Base-by-base conservation (phyloP, 345 rosid species). In the Rhizophora mangle region DNA sequence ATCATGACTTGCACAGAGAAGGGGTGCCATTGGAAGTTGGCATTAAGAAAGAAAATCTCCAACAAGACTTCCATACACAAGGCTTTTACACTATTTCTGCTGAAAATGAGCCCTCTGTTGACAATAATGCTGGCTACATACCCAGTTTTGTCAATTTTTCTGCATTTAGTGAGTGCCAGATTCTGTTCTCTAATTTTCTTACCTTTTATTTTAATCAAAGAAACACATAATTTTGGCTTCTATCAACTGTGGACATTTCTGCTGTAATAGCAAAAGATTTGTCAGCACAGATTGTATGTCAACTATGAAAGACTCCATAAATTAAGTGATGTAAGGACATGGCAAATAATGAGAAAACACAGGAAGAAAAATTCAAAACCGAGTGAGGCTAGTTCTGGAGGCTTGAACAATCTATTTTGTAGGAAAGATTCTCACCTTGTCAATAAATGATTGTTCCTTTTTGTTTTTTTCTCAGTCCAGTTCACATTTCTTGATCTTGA, bases 91-190 rank as follows among this genome's bases (percentile, higher is more conserved):
- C 75, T 51, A 69, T 65, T 55, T 89, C 94, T 57, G 55, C 77
- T 68, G 94, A 88, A 75, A 82, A 67, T 72, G 89, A 85, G 58
- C 82, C 34, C 47, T 65, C 81, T 52, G 22, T 66, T 46, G 78
- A 75, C 56, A 59, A 72, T 72, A 76, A 79, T 72, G 87, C 36
- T 62, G 81, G 68, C 63, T 56, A 68, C 64, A 55, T 66, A 22
- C 74, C 65, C 68, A 76, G 80, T 72, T 78, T 78, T 24, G 76
- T 84, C 21, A 62, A 80, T 64, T 60, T 86, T 58, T 60, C 71
- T 55, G 81, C 78, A 62, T 83, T 82, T 62, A 84, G 98, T 93
- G 78, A 86, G 93, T 82, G 71, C 55, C 29, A 2, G 76, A 24
- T 60, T 57, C 26, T 60, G 51, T 57, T 8, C 43, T 19, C 62